Conservation (phyloP, 192 early-diverging fungal species). For the Coemansia sp. region DNA sequence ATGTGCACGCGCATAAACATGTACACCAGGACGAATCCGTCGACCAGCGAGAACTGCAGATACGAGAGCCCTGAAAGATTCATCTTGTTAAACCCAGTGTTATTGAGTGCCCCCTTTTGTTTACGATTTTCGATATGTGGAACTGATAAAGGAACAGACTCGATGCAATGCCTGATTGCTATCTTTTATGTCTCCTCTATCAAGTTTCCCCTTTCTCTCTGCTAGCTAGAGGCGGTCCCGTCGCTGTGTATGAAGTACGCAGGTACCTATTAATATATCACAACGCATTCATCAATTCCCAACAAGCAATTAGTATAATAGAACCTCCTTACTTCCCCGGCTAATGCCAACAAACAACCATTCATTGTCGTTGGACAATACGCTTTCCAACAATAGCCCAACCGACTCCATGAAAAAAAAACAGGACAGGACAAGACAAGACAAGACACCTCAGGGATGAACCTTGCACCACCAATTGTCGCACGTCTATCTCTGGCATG, state of each 20-base stretch:
- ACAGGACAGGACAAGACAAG: not conserved
- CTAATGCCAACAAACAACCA: not conserved
- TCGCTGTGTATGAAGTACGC: not conserved
- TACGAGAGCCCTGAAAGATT: conserved; percentile 53
- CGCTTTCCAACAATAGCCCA: not conserved
- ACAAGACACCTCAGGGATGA: no score
- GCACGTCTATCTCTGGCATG: not conserved
- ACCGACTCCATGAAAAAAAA: not conserved
- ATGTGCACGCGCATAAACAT: conserved; percentile 34
- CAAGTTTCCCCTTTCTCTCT: no score
- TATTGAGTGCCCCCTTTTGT: not conserved
- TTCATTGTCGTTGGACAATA: not conserved
- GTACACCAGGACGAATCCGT: conserved; percentile 40
- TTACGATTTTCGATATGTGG: not conserved
- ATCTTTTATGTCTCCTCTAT: not conserved
- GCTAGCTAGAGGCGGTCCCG: no score
- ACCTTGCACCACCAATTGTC: no score
- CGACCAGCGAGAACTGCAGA: conserved; percentile 50
- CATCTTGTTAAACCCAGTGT: conserved; percentile 14
- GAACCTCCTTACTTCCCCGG: not conserved
- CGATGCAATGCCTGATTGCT: not conserved
- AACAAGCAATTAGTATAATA: not conserved
- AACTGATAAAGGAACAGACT: not conserved
- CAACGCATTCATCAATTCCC: not conserved
- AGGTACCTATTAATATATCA: not conserved